Evolutionary conservation across 192 early-diverging fungal genomes (phyloP).

Genomic region (Chytriomyces hyalinus): DNA sequence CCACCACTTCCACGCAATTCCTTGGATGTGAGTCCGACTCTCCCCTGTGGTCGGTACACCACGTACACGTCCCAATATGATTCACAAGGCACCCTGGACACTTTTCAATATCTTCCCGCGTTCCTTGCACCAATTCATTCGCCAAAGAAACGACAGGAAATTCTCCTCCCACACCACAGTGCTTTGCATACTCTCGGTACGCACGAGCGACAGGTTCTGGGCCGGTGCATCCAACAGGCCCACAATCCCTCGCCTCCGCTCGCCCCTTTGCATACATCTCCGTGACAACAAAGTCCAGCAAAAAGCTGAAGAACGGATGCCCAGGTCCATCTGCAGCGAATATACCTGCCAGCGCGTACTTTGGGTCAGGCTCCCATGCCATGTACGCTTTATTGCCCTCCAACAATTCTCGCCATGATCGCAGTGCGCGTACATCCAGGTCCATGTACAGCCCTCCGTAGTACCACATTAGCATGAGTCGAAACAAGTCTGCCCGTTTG

Average conservation of each 20-base stretch:
- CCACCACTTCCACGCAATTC: too few species aligned
- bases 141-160: background rate
- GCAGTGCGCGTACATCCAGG: background rate
- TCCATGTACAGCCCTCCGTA: conserved; percentile 10
- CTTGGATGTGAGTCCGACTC: too few species aligned
- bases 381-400: background rate
- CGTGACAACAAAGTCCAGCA: background rate
- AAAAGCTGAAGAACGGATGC: conserved; percentile 6
- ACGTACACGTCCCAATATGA: background rate
- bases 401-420: background rate
- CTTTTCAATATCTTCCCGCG: background rate
- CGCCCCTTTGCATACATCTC: background rate
- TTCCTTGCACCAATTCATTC: background rate
- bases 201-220: conserved; percentile 3
- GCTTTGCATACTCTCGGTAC: background rate
- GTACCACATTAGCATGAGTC: conserved; percentile 1
- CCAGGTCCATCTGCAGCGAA: background rate
- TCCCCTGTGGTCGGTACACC: background rate
- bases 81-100: conserved; percentile 1
- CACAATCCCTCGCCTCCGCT: background rate
- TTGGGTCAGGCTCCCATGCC: background rate
- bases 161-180: background rate
- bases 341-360: background rate
- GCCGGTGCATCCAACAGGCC: background rate
- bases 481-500: background rate